Base-by-base conservation (phyloP, 257 asterid species). In the Cordia subcordata region DNA sequence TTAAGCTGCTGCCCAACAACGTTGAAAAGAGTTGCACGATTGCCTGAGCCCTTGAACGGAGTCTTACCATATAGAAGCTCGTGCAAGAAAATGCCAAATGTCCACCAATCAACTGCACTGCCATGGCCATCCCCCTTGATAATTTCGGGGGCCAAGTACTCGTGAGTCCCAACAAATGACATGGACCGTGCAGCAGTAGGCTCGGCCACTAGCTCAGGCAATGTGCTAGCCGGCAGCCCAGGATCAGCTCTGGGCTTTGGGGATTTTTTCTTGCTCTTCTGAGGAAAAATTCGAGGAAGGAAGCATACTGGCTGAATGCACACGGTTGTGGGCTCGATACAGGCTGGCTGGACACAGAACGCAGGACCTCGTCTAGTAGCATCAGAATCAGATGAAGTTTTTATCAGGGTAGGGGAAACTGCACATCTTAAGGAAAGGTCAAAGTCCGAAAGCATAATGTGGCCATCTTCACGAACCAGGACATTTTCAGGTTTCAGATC, bases 41-140 rank as follows among this genome's bases (percentile, higher is more conserved):
- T 72, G 15, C 74, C 74, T 22, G 78, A 72, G 8, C 78, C 78
- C 45, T 72, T 72, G 46, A 72, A 72, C 10, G 78, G 78, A 39
- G 78, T 72, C 62, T 63, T 72, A 68, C 78, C 74, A 32, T 63
- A 72, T 5, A 72, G 40, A 58, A 72, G 59, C 60, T 72, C 78
- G 8, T 72, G 69, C 38, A 72, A 65, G 55, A 72, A 72, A 14
- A 72, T 72, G 32, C 78, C 78, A 58, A 67, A 72, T 39, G 78
- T 72, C 78, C 78, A 72, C 78, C 78, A 72, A 56, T 72, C 78
- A 55, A 72, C 78, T 46, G 78, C 78, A 72, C 69, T 72, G 27
- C 78, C 78, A 49, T 72, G 78, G n/a, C 78, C 78, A 62, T 67
- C 78, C 58, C 74, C 78, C 67, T 72, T 72, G 57, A 72, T 72